A percentile compares a stretch with the other conserved stretches of the same genome.
Evolutionary conservation across 1,139 yeast genomes (phyloP).

Genomic region (Protomyces inundatus): DNA sequence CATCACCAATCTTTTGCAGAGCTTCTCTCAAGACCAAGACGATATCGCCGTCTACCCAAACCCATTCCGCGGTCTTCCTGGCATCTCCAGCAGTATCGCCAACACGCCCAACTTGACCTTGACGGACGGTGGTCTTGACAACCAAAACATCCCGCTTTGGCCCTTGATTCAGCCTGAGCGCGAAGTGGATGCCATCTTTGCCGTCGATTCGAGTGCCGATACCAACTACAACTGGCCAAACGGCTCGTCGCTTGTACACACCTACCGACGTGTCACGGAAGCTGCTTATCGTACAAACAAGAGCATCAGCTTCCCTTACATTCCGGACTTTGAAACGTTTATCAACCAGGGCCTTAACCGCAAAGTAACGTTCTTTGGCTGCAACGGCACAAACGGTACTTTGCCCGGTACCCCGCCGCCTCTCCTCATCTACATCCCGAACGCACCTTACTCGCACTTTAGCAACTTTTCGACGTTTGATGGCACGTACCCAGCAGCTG

Average conservation of each 20-base stretch:
- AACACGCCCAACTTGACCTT: constrained; percentile 15
- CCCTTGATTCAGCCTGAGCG: constrained; percentile 71
- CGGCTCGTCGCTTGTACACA: constrained; percentile 59
- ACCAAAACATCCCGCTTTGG: constrained; percentile 65
- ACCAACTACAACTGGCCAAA: constrained; percentile 65
- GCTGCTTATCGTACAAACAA: constrained; percentile 54
- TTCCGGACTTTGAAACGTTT: constrained; percentile 69
- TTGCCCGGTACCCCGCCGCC: constrained; percentile 50
- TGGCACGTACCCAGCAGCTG: constrained; percentile 55
- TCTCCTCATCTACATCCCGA: constrained; percentile 66
- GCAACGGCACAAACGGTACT: constrained; percentile 56
- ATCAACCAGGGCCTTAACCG: constrained; percentile 46
- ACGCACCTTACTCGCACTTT: constrained; percentile 60
- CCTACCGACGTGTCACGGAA: constrained; percentile 52
- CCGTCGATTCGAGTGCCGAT: constrained; percentile 83
- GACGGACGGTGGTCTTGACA: constrained; percentile 57
- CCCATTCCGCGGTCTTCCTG: constrained; percentile 53
- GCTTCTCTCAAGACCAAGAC: constrained; percentile 40
- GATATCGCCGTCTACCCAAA: constrained; percentile 76
- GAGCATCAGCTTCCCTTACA: constrained; percentile 71
- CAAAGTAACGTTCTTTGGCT: constrained; percentile 79
- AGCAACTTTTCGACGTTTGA: constrained; percentile 71
- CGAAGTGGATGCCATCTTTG: constrained; percentile 70
- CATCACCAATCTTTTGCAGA: constrained; percentile 34
- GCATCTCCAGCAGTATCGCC: constrained; percentile 11